Conservation (phyloP, 768 basidiomycete genomes). For the Pleurotus tuoliensis region DNA sequence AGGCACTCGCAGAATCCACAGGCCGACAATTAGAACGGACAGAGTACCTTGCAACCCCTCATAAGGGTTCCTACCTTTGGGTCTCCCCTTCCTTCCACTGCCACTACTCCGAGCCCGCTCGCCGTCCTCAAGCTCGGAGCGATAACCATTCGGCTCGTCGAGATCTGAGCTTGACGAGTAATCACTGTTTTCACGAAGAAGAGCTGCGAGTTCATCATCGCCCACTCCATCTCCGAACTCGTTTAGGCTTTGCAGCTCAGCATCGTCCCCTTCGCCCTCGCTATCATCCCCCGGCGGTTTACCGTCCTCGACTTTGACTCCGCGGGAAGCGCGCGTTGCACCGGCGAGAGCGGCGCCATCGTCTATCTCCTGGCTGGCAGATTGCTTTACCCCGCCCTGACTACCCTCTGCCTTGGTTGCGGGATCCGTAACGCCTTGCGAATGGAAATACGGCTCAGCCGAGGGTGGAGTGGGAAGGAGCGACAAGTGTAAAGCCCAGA, state of each 20-base stretch:
- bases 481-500: slow-evolving; percentile 76
- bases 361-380: background rate
- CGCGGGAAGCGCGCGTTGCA: background rate
- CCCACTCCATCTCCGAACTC: slow-evolving; percentile 14
- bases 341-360: slow-evolving; percentile 1
- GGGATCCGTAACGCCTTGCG: slow-evolving; percentile 26
- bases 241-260: slow-evolving; percentile 9
- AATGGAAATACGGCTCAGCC: slow-evolving; percentile 52
- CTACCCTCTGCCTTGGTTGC: slow-evolving; percentile 7
- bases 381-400: background rate
- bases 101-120: slow-evolving; percentile 6
- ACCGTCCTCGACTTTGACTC: slow-evolving; percentile 11
- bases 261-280: slow-evolving; percentile 13
- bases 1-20: slow-evolving; percentile 79
- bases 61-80: slow-evolving; percentile 19
- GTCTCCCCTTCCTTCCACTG: slow-evolving; percentile 11
- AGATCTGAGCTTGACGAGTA: slow-evolving; percentile 32
- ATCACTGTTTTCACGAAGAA: slow-evolving; percentile 41
- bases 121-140: slow-evolving; percentile 10
- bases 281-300: slow-evolving; percentile 4
- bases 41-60: slow-evolving; percentile 48
- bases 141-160: slow-evolving; percentile 14
- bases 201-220: slow-evolving; percentile 37
- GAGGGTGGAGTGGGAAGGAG: slow-evolving; percentile 57
- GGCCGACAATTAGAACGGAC: slow-evolving; percentile 67